Evolutionary conservation across 257 asterid species (phyloP).

Genomic region (Capsicum pubescens): DNA sequence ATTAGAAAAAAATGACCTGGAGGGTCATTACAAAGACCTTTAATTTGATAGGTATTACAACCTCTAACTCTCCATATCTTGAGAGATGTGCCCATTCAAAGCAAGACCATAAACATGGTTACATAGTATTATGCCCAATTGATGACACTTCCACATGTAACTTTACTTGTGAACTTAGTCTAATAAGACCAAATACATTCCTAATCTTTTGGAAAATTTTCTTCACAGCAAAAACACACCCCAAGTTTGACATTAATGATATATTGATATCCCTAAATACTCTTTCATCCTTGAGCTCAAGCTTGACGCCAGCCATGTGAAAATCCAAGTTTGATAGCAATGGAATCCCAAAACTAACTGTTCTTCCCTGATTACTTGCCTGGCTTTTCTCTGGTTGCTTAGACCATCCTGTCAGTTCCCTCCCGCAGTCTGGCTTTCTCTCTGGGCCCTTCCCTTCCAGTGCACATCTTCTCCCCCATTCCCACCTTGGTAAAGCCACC

Average conservation of each 20-base stretch:
- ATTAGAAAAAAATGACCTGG: too few relatives aligned
- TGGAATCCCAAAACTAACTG: neutral
- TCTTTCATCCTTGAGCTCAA: neutral
- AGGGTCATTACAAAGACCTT: too few relatives aligned
- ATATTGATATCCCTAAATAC: neutral
- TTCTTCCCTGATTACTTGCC: neutral
- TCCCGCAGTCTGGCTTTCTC: neutral
- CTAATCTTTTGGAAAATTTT: neutral
- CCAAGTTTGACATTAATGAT: neutral
- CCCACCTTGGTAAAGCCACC: neutral
- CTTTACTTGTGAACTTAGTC: too few relatives aligned
- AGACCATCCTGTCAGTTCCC: neutral
- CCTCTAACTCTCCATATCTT: too few relatives aligned
- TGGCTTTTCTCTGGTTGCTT: slow-evolving; percentile 10
- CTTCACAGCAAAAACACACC: neutral
- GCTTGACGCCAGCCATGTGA: neutral
- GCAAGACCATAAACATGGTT: too few relatives aligned
- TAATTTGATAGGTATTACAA: too few relatives aligned
- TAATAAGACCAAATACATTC: too few relatives aligned
- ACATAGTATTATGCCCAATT: too few relatives aligned
- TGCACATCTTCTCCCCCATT: neutral
- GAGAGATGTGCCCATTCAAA: too few relatives aligned
- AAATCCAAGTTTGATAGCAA: neutral
- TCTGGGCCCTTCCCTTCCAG: neutral
- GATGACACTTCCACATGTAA: too few relatives aligned